Conservation (phyloP, 1,284 basidiomycete genomes). For the Amylostereum areolatum region DNA sequence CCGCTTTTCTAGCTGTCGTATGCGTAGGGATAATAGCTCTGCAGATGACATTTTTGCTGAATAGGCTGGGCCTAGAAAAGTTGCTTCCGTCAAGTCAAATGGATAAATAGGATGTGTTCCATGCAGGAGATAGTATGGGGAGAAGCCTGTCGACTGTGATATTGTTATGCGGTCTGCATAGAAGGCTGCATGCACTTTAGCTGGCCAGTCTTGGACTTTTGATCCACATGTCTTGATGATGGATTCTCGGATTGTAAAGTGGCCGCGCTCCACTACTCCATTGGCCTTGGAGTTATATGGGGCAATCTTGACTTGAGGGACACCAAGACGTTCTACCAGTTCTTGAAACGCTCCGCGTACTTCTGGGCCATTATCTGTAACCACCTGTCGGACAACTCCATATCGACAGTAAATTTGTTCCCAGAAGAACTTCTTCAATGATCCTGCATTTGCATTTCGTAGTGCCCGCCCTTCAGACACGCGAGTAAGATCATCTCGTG, state of each 20-base stretch:
- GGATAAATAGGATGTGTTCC: conserved; percentile 24
- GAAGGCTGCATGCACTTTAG: conserved; percentile 10
- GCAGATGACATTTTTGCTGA: conserved; percentile 2
- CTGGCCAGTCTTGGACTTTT: conserved; percentile 4
- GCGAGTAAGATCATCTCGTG: conserved; percentile 6
- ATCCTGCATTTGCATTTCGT: conserved; percentile 5
- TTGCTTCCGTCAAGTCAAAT: conserved; percentile 24
- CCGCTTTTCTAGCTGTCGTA: conserved; percentile 12
- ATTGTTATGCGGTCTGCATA: conserved; percentile 15
- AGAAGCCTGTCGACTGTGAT: conserved; percentile 10
- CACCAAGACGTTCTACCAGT: conserved; percentile 1
- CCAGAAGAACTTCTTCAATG: conserved; percentile 23
- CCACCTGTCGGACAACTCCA: conserved; percentile 23
- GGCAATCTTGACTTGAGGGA: conserved; percentile 11
- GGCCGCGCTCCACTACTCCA: conserved; percentile 16
- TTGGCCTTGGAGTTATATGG: conserved; percentile 14
- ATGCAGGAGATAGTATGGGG: conserved; percentile 19
- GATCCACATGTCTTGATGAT: conserved; percentile 10
- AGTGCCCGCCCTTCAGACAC: conserved; percentile 4
- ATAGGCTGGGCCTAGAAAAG: conserved; percentile 17
- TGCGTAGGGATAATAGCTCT: conserved; percentile 12
- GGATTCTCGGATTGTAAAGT: conserved; percentile 12
- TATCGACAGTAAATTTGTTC: conserved; percentile 28
- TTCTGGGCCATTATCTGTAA: conserved; percentile 28
- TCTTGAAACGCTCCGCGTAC: conserved; percentile 11